These are phyloP conservation scores for Crithidia mellificae DNA, from an alignment of 208 protist genomes.

Conservation along the genomic window DNA sequence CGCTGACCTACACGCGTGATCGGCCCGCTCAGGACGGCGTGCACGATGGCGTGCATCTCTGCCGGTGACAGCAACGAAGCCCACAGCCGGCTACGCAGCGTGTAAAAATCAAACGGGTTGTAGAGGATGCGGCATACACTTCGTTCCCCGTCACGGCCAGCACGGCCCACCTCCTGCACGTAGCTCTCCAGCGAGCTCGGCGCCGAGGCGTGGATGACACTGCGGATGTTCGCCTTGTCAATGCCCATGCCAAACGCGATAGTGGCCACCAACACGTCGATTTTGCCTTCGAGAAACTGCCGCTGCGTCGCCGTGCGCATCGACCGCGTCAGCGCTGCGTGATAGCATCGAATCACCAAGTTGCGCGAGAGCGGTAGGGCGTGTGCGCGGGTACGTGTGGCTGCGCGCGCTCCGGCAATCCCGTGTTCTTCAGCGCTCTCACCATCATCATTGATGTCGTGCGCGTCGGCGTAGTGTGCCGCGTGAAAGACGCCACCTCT, in stretches of 20 bases:
- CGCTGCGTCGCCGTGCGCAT: slow-evolving; percentile 71
- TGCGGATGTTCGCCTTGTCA: slow-evolving; percentile 97
- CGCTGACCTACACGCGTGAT: slow-evolving; percentile 49
- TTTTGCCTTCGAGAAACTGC: slow-evolving; percentile 81
- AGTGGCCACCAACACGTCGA: slow-evolving; percentile 95
- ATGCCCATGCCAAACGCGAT: slow-evolving; percentile 99
- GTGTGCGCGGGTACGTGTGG: not conserved
- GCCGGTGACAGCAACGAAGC: slow-evolving; percentile 51
- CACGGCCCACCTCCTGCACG: slow-evolving; percentile 97
- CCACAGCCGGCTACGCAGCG: slow-evolving; percentile 82
- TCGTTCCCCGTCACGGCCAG: slow-evolving; percentile 92
- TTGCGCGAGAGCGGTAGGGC: not conserved
- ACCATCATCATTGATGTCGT: not conserved
- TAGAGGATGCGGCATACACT: slow-evolving; percentile 84
- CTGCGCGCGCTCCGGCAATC: too few relatives aligned
- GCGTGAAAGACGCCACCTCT: slow-evolving; percentile 15
- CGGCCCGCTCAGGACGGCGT: slow-evolving; percentile 45
- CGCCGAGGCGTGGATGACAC: slow-evolving; percentile 95
- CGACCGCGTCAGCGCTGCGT: slow-evolving; percentile 61
- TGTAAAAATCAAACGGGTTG: slow-evolving; percentile 94
- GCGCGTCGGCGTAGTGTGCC: slow-evolving; percentile 3
- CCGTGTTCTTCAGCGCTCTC: not conserved
- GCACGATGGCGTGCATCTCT: slow-evolving; percentile 64
- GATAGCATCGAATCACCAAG: slow-evolving; percentile 73
- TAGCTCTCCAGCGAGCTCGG: slow-evolving; percentile 97